Conservation (phyloP, 768 basidiomycete species). For the Suillus ampliporus region DNA sequence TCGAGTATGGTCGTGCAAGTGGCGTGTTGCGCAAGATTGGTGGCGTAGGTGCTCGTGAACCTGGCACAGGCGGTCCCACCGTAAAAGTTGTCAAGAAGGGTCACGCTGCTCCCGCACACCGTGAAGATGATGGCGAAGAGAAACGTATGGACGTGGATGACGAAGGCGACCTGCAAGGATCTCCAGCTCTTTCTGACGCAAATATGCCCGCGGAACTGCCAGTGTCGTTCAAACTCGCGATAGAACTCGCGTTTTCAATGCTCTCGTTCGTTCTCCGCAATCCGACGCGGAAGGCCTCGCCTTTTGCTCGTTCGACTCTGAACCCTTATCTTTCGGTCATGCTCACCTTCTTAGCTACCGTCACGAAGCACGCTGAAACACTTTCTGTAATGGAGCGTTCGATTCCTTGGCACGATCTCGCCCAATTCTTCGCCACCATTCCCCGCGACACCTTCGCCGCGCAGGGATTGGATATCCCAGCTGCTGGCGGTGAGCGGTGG, state of each 20-base stretch:
- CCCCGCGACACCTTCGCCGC: conserved; percentile 57
- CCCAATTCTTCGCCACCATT: conserved; percentile 63
- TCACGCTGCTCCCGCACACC: conserved; percentile 24
- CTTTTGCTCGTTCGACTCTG: conserved; percentile 56
- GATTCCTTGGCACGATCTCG: conserved; percentile 85
- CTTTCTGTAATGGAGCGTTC: conserved; percentile 70
- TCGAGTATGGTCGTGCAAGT: conserved; percentile 86
- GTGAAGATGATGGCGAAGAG: conserved; percentile 47
- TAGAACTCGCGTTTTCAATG: conserved; percentile 80
- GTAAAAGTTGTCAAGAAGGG: conserved; percentile 59
- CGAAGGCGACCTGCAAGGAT: conserved; percentile 39
- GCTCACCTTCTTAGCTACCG: conserved; percentile 86
- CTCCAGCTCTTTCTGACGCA: conserved; percentile 39
- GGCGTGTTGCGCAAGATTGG: conserved; percentile 73
- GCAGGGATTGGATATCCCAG: conserved; percentile 46
- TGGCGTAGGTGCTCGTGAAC: conserved; percentile 47
- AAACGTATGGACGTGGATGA: conserved; percentile 73
- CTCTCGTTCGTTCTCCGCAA: conserved; percentile 72
- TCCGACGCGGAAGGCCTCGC: conserved; percentile 65
- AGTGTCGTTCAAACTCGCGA: conserved; percentile 70
- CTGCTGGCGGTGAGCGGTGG: conserved; percentile 55
- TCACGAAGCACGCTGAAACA: conserved; percentile 67
- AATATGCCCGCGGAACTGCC: conserved; percentile 54
- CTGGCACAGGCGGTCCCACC: conserved; percentile 37
- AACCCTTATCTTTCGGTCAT: conserved; percentile 90